Base-by-base conservation (phyloP, 2,329 filamentous ascomycete genomes). In the Gremmenia infestans region DNA sequence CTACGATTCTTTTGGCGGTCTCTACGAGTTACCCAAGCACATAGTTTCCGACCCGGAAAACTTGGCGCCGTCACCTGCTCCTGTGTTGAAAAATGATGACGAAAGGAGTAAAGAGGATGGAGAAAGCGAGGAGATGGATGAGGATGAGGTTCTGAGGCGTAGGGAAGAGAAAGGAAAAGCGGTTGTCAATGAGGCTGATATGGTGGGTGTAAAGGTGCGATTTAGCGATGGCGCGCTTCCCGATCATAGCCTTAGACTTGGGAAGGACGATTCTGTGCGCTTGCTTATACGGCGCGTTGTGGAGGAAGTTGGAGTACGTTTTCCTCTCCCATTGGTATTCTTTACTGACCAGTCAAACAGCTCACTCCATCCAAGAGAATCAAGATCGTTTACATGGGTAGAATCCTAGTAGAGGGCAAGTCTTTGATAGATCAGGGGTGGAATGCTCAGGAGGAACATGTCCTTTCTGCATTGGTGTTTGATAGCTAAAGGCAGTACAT, bases 311-410 rank as follows among this genome's bases (percentile, higher is more conserved):
- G 76, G 77, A 63, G 87, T 91, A 75, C 71, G 82, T 75, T 40
- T 28, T 17, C 17, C 32, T 50, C 22, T 4, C 52, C 35, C 12
- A 15, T 14, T 37, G 28, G 19, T 14, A n/a, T 39, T 36, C 3
- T 48, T 6, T 28, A 36, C 50, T 60, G 50, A 61, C 15, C 23
- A 19, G 17, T 17, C 9, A 14, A 46, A 7, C 40, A 70, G 87
- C 74, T 92, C 35, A 71, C 79, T 2, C 68, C 76, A 7, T 75
- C 74, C 46, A 83, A 82, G 59, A 81, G 78, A 48, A 76, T 96
- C 50, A 83, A 83, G 53, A 81, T 96, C 57, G 86, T 84, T 19
- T 95, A 96, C 70, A 80, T 94, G 72, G 92, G 92, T 63, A 90
- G 85, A 68, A 82, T 92, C 50, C 79, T 96, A 47, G 84, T 85